Evolutionary conservation across 2,329 filamentous ascomycete species (phyloP), one percentile per base, ranked within the genome.

Genomic region (Ophiostoma fasciatum): DNA sequence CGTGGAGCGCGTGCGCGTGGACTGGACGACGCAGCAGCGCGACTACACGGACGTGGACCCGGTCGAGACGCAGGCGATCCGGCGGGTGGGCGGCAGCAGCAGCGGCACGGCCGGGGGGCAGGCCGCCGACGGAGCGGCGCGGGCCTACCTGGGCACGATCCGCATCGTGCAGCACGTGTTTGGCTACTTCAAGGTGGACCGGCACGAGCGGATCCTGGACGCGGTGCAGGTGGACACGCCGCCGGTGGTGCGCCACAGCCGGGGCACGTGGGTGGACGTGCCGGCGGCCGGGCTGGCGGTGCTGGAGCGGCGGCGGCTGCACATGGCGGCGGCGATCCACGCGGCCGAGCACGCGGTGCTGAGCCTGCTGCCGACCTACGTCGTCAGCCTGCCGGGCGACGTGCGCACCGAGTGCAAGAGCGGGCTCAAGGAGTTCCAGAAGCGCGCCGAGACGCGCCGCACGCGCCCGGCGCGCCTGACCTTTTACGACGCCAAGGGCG

Each of bases 101-200:
- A 14, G 9, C 6, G 29, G 29, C 19, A 18, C 8, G 7, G n/a
- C 8, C 28, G 6, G 8, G 7, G 15, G 13, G 8, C 7, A 15
- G 9, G 30, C 26, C 11, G 17, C 13, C 12, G 38, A 31, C n/a
- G 14, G 22, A n/a, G 35, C 64, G 4, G 80, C 70, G 0, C 70
- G 74, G 42, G 88, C 87, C 1, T 96, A 83, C 58, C 87, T 83
- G 51, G 90, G 90, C 25, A 63, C 73, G 0, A 88, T 98, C 52
- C 78, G 80, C 48, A 87, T 96, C 49, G 74, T 79, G 44, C 80
- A 88, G 46, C 78, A 82, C 21, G 85, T 98, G 2, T 96, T 92
- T 53, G 90, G 90, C 2, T 98, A 90, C 62, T 96, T 94, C 68
- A 96, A 96, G 53, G 63, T 94, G n/a, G 87, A 96, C 56, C 80